phyloP scores from a whole-genome alignment of 192 early-diverging fungal genomes.

The Backusella macrospora region DNA sequence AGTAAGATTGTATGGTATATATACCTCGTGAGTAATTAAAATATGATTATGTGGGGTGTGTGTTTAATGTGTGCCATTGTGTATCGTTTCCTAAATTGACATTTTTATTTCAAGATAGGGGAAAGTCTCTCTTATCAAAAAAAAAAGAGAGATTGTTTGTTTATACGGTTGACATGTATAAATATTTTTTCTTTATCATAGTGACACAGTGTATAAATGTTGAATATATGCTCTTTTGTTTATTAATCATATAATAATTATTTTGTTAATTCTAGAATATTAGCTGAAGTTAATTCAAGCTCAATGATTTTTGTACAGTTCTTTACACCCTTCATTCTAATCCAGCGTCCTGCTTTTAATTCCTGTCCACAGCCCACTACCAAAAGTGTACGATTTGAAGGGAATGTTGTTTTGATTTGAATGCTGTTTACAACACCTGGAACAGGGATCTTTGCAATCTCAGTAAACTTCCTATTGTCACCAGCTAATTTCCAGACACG shows the following conservation, averaged over 20 bases:
- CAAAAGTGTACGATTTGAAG: constrained; percentile 53
- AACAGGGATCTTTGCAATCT: constrained; percentile 65
- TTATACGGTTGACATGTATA: neutral
- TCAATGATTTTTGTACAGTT: constrained; percentile 77
- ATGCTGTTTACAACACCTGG: constrained; percentile 63
- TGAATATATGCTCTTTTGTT: neutral
- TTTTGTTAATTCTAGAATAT: constrained; percentile 2
- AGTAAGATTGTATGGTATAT: no score
- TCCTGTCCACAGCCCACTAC: constrained; percentile 86
- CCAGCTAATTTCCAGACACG: constrained; percentile 84
- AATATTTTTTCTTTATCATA: neutral
- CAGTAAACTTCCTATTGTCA: constrained; percentile 64
- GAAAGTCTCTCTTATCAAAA: neutral
- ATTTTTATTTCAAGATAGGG: neutral
- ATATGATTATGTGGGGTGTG: no score
- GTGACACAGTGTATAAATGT: neutral
- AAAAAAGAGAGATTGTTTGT: no score
- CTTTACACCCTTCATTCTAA: constrained; percentile 69
- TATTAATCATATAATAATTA: no score
- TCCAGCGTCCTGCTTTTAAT: constrained; percentile 90
- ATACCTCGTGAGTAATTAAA: no score
- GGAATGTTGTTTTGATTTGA: constrained; percentile 41
- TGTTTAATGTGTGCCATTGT: neutral
- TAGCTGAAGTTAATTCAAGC: constrained; percentile 41
- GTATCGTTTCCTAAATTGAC: neutral